phyloP scores from a whole-genome alignment of 345 rosid species.

The Schrenkiella parvula region DNA sequence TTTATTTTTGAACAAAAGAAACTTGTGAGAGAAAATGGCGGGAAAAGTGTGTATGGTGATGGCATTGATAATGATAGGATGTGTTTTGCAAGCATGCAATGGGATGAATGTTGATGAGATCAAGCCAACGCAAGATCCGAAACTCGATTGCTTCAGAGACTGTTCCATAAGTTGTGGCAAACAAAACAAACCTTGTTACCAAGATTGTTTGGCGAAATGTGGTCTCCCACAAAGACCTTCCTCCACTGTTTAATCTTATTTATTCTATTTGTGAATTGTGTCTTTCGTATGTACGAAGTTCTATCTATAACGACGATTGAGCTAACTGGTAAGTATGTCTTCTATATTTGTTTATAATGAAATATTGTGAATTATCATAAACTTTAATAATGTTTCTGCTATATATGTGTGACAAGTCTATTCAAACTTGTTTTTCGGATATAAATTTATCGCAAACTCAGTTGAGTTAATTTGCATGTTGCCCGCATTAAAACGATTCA shows the following conservation, averaged over 20 bases:
- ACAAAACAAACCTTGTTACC: conserved; percentile 15
- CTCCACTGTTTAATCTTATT: background rate
- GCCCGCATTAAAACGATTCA: no score
- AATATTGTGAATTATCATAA: background rate
- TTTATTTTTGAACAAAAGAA: background rate
- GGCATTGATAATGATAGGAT: conserved; percentile 5
- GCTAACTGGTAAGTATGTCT: background rate
- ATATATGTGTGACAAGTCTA: background rate
- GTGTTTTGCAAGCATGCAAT: conserved; percentile 19
- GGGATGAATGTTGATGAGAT: background rate
- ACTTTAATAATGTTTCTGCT: background rate
- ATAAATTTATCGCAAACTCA: no score
- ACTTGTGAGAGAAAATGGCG: conserved; percentile 9
- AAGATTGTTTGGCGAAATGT: conserved; percentile 11
- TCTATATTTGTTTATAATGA: background rate
- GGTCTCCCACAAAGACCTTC: background rate
- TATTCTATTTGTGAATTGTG: background rate
- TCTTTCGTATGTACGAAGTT: background rate
- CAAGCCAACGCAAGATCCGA: background rate
- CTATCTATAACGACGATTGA: background rate
- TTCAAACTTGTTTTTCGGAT: no score
- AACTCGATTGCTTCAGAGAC: conserved; percentile 8
- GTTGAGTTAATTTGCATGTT: no score
- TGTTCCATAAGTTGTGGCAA: conserved; percentile 21
- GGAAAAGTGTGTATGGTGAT: background rate